Evolutionary conservation across 1,284 basidiomycete genomes (phyloP), one percentile per base, ranked within the genome.

Genomic region (Irpex sp.): DNA sequence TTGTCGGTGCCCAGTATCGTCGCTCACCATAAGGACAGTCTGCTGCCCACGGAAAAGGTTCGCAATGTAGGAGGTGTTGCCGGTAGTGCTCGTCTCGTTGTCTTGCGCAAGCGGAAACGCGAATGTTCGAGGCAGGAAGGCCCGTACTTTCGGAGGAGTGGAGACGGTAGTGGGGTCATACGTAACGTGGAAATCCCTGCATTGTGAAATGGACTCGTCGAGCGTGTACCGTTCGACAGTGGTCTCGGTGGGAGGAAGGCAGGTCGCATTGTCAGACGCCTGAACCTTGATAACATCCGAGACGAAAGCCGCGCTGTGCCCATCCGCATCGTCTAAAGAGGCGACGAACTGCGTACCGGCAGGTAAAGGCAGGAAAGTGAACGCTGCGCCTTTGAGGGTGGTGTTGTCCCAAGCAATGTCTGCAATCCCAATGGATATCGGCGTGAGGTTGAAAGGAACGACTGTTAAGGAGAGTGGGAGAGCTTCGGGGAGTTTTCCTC

Each of bases 291-390:
- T 79, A 21, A 88, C 68, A 66, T 85, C 81, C 31, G 85, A 87
- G 4, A 83, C 75, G 26, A 67, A 65, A 1, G 80, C 80, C 4
- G 79, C 70, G 61, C 72, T 74, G 4, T 73, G 66, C 6, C 80
- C 82, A 9, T 68, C 63, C 0, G 73, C 73, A 69, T 83, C 79
- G 64, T 85, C 81, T 39, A 88, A 77, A 9, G 84, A 83, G 0
- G 83, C 83, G 58, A 89, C 69, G 64, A 88, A 87, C 21, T 73
- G 69, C 4, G 82, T 80, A 36, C 78, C 80, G 1, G 76, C 79
- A 3, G 77, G 65, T 15, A 86, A 74, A 7, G 86, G 86, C 1
- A 88, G 73, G 68, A 83, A 84, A 2, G 80, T 78, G 63, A 86
- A 74, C 26, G 72, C 71, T 15, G 82, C 76, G 3, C 81, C 78